A percentile compares a stretch with the other conserved stretches of the same genome.
These are phyloP conservation scores for Malassezia psittaci DNA, from an alignment of 1,284 basidiomycete species.

Conservation along the genomic window DNA sequence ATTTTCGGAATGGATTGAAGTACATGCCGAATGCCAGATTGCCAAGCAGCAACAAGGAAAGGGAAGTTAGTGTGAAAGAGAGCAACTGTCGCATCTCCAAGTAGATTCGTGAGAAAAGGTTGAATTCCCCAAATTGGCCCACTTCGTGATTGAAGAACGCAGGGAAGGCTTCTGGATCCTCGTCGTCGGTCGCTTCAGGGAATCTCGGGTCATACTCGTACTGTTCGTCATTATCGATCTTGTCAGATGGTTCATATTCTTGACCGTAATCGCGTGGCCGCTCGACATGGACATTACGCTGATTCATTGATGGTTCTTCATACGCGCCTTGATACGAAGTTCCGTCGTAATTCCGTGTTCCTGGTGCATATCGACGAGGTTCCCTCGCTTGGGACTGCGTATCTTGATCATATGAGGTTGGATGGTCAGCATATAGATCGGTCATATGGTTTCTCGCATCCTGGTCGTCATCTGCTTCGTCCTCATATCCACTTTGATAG, in stretches of 20 bases:
- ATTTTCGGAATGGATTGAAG: constrained; percentile 41
- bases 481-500: no score
- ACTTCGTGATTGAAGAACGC: constrained; percentile 45
- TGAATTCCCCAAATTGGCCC: constrained; percentile 36
- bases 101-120: constrained; percentile 23
- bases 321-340: neutral
- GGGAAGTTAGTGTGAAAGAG: constrained; percentile 28
- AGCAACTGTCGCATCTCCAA: constrained; percentile 34
- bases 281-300: neutral
- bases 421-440: neutral
- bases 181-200: neutral
- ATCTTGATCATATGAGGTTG: neutral
- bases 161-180: constrained; percentile 5
- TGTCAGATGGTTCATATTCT: neutral
- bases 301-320: neutral
- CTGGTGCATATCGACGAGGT: neutral
- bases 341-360: neutral
- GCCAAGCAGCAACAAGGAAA: constrained; percentile 24
- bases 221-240: neutral
- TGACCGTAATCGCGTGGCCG: neutral
- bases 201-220: constrained; percentile 4
- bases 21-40: constrained; percentile 30
- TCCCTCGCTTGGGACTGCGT: neutral
- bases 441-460: neutral
- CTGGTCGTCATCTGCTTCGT: no score